Evolutionary conservation across 2,329 filamentous ascomycete species (phyloP), one percentile per base, ranked within the genome.

Genomic region (Catunica adiposa): DNA sequence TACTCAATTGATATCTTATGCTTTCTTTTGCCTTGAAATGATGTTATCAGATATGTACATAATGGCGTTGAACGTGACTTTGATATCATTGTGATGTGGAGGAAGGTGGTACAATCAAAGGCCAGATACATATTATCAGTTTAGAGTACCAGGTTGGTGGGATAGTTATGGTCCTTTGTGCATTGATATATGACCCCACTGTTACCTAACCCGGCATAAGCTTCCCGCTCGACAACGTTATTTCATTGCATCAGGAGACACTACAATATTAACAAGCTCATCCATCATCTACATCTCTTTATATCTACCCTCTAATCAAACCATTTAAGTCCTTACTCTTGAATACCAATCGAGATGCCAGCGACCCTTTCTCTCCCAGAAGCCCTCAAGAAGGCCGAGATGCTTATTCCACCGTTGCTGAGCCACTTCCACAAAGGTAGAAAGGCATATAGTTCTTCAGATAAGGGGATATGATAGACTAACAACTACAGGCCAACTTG

Each of bases 361-460:
- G 68, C 73, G 77, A 82, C 84, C 59, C 70, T 78, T 60, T 72
- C 81, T 25, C 87, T 89, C 22, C 86, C 81, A 68, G 81, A 85
- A 62, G 73, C 94, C 54, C 73, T 98, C 57, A 71, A 74, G 62
- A 90, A 86, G 69, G 88, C 89, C 65, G 85, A 84, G 75, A 87
- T 84, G 66, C 84, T 98, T 73, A 79, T 98, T 58, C 92, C 92
- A 61, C 92, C 92, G 9, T 87, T 98, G 87, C 78, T 96, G 55
- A 86, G 92, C 66, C 86, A 80, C 65, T 97, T 97, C 66, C 92
- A 97, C 71, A 98, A 98, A 76, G 92, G 90, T 88, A 66, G 70
- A 61, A 11, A 56, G 8, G 47, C 11, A 38, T 48, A 37, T 56
- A 17, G 22, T 6, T 15, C 11, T 34, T 14, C 23, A 20, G 8